Evolutionary conservation across 371 early-diverging fungal species (phyloP), one percentile per base, ranked within the genome.

Genomic region (Haplosporangium sp.): DNA sequence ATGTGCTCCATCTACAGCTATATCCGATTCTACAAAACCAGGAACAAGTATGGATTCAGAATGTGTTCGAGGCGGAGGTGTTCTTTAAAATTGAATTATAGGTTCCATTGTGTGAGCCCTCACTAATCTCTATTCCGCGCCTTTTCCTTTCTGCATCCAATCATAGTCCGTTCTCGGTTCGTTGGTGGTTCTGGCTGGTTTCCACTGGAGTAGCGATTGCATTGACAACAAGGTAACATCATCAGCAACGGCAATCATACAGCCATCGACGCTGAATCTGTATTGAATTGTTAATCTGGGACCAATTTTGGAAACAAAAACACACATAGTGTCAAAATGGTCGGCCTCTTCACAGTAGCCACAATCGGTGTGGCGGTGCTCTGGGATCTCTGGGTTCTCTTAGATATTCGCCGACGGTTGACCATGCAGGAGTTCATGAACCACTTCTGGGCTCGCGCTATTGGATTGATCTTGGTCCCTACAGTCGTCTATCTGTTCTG

Each of bases 311-410:
- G 4, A 29, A 29, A 29, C 29, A 29, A 29, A 29, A 29, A 29
- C 29, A 29, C 29, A 29, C 20, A 37, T 77, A 95, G 96, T 62
- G 95, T 96, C 77, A 99, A 99, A 80, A 89, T 98, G 92, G 99
- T 98, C 2, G 99, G 99, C 9, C 79, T 97, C 16, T 92, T 99
- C 69, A 89, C 94, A 12, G 90, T 98, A 9, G 87, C 86, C 4
- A 83, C 93, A 13, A 85, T 99, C 61, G 99, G 99, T 36, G 67
- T 92, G 16, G 93, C 94, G 5, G 94, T 93, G 0, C 54, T 98
- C n/a, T 82, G 86, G 58, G 99, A 99, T 74, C 86, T 99, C 29
- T 98, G 99, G 98, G 83, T 89, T 38, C 83, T 98, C 20, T 79
- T 98, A 50, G 98, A 98, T 81, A 87, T 91, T 61, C 86, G 88